These are phyloP conservation scores for Zygosaccharomyces gambellarensis DNA, from an alignment of 805 yeast genomes.

Conservation along the genomic window DNA sequence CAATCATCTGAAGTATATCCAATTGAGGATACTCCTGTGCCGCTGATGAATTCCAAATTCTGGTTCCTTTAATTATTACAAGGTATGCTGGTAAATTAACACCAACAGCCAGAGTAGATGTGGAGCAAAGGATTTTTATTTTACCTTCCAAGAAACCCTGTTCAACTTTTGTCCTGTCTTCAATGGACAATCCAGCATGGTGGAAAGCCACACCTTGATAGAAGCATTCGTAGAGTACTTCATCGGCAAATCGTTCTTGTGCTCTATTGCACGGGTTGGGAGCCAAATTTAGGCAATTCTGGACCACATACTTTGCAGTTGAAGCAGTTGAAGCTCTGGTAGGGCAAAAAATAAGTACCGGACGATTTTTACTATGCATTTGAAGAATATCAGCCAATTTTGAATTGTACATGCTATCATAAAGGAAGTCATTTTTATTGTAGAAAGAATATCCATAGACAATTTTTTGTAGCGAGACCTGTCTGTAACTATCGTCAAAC, in stretches of 20 bases:
- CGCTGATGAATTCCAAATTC: slow-evolving; percentile 48
- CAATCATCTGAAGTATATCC: slow-evolving; percentile 59
- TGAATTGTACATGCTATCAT: slow-evolving; percentile 42
- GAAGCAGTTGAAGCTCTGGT: slow-evolving; percentile 45
- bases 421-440: slow-evolving; percentile 43
- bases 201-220: slow-evolving; percentile 47
- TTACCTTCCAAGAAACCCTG: slow-evolving; percentile 40
- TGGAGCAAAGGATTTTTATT: slow-evolving; percentile 46
- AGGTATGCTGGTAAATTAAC: slow-evolving; percentile 58
- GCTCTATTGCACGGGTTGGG: background rate
- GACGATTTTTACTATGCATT: slow-evolving; percentile 38
- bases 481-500: slow-evolving; percentile 46
- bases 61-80: slow-evolving; percentile 59
- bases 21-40: slow-evolving; percentile 50
- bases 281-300: slow-evolving; percentile 10
- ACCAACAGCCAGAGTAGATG: slow-evolving; percentile 59
- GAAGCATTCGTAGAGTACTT: slow-evolving; percentile 12
- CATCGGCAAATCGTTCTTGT: slow-evolving; percentile 11
- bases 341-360: slow-evolving; percentile 49
- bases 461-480: slow-evolving; percentile 39
- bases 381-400: slow-evolving; percentile 40
- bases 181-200: slow-evolving; percentile 51
- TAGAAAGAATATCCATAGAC: slow-evolving; percentile 42
- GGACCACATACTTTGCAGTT: slow-evolving; percentile 41
- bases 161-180: slow-evolving; percentile 47